These are phyloP conservation scores for Corchorus olitorius DNA, from an alignment of 345 rosid species.

Conservation along the genomic window DNA sequence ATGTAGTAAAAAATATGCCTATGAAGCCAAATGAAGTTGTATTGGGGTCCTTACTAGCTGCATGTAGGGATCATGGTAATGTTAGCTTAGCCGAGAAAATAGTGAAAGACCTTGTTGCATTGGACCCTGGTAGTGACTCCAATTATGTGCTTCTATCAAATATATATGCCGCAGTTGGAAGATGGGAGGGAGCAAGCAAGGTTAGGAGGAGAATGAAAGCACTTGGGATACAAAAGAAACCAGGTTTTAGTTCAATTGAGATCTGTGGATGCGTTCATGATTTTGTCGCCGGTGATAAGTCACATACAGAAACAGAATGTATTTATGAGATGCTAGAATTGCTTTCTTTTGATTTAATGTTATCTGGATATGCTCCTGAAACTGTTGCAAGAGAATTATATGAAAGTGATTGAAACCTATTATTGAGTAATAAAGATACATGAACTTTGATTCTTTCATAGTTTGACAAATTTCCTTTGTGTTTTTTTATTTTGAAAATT, in stretches of 20 bases:
- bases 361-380: slow-evolving; percentile 39
- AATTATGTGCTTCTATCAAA: slow-evolving; percentile 71
- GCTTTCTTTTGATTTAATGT: slow-evolving; percentile 42
- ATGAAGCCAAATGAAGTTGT: slow-evolving; percentile 80
- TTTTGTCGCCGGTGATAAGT: slow-evolving; percentile 67
- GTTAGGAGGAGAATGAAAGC: slow-evolving; percentile 71
- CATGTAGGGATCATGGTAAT: slow-evolving; percentile 59
- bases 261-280: slow-evolving; percentile 54
- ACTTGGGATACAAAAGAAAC: slow-evolving; percentile 67
- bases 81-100: slow-evolving; percentile 59
- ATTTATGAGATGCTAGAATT: slow-evolving; percentile 53
- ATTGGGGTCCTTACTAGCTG: slow-evolving; percentile 77
- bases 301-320: slow-evolving; percentile 43
- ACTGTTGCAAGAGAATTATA: slow-evolving; percentile 6
- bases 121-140: slow-evolving; percentile 54
- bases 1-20: slow-evolving; percentile 59
- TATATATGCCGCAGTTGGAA: slow-evolving; percentile 68
- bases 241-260: slow-evolving; percentile 77
- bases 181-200: slow-evolving; percentile 76
- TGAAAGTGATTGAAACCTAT: slow-evolving; percentile 30
- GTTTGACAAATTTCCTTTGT: not conserved
- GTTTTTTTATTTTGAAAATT: not conserved
- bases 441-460: not conserved
- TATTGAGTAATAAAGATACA: not conserved
- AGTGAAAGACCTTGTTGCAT: slow-evolving; percentile 42